Base-by-base conservation (phyloP, 1,284 basidiomycete genomes). In the Puccinia coronata region DNA sequence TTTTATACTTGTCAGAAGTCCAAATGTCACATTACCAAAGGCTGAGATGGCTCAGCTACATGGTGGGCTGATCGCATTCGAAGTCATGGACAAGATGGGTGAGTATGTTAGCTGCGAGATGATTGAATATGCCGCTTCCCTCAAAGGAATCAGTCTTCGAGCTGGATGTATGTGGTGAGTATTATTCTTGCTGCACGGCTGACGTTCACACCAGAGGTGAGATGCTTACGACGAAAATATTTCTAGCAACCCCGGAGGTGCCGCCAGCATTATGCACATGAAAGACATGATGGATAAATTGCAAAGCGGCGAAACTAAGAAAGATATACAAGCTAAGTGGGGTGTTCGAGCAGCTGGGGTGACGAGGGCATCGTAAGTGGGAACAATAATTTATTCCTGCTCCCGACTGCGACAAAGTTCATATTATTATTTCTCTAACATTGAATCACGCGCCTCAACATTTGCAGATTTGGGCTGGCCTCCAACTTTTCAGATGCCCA, bases 91-190 rank as follows among this genome's bases (percentile, higher is more conserved):
- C 36, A 25, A 20, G 2, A 53, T 23, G 43, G 75, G 75, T 1
- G 43, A 67, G 41, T 77, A 51, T 67, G 75, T 77, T 28, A 77
- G 75, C 51, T 77, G 75, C 28, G 75, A 77, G 41, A 63, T 77
- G 28, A 67, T 77, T n/a, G 75, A 77, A 28, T 77, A 77, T 55
- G 75, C 75, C 34, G 75, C 75, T 55, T 77, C 75, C 23, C 61
- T 77, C 43, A 14, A 67, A 53, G 43, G 61, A 53, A 77, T 77
- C 47, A 77, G 75, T 55, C 49, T 77, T 23, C 55, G 75, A 51
- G 75, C 75, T 23, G 75, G 75, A 36, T 77, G 75, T 36, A 69
- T 77, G 75, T 77, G 75, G 75, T n/a, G n/a, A n/a, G n/a, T 77
- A n/a, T n/a, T n/a, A 20, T 12, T 67, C 55, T 36, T 16, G 0